Base-by-base conservation (phyloP, 2,329 filamentous ascomycete species). In the Rhinocladiella similis region DNA sequence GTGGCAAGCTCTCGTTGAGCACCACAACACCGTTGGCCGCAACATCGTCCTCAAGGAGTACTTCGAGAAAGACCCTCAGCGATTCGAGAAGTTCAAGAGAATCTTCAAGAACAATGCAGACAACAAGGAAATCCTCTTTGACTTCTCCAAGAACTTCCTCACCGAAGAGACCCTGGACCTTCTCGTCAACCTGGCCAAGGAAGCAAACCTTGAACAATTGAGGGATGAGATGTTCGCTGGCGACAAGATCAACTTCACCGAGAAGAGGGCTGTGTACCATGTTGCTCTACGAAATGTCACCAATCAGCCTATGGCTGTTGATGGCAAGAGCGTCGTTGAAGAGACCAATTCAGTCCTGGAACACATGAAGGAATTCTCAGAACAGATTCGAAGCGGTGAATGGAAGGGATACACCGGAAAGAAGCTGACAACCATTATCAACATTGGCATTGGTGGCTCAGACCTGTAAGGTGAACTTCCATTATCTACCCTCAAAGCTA, bases 241-340 rank as follows among this genome's bases (percentile, higher is more conserved):
- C 67, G 90, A 97, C 72, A 93, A 95, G 83, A 97, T 99, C 82
- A 99, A 99, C 84, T 97, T 97, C 79, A 99, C 94, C 59, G 94
- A 99, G 82, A 82, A 93, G 72, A 88, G 94, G 64, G 94, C 94
- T 64, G 94, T 99, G 64, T 96, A 96, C 80, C 94, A 99, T 78
- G 84, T 90, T 66, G 94, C 94, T 47, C 83, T 99, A 70, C 89
- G 94, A 73, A 99, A 99, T 74, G 87, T 91, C 63, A 83, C 85
- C 73, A 91, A 90, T 72, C 85, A 90, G 83, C 85, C 80, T 47
- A 86, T 88, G 83, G 73, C 90, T 76, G 94, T 97, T 29, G 88
- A 97, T 65, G 93, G 92, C 61, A 80, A 91, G 77, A 93, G 95
- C 71, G 94, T 99, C 69, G 93, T 97, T 73, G 90, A 92, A 68